Conservation (phyloP, 2,329 filamentous ascomycete species). For the Penicillium freii region DNA sequence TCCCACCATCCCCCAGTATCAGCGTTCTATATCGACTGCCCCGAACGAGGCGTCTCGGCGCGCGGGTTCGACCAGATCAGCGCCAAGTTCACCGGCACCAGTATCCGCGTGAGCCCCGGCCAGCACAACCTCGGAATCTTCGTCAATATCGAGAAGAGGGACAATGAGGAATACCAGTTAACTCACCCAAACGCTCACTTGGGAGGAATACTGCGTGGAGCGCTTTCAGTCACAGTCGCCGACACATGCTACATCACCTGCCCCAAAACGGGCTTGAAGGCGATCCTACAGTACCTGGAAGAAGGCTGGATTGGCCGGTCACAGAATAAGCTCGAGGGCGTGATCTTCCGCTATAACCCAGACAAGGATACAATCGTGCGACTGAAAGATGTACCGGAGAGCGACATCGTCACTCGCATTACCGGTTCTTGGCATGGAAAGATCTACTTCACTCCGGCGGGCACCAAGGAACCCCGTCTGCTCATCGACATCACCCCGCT, state of each 20-base stretch:
- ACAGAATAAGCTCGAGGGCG: conserved; percentile 86
- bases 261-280: conserved; percentile 84
- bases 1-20: conserved; percentile 97
- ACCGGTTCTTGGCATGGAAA: conserved; percentile 82
- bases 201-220: conserved; percentile 80
- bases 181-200: conserved; percentile 93
- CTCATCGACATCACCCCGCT: conserved; percentile 89
- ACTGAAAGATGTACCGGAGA: conserved; percentile 82
- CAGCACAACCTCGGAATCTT: conserved; percentile 96
- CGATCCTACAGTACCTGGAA: conserved; percentile 87
- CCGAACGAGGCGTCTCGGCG: conserved; percentile 82
- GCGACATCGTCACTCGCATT: conserved; percentile 77
- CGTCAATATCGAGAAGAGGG: conserved; percentile 74
- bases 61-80: conserved; percentile 93
- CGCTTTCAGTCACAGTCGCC: conserved; percentile 84
- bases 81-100: conserved; percentile 96
- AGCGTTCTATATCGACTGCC: conserved; percentile 90
- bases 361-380: conserved; percentile 75
- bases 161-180: conserved; percentile 89
- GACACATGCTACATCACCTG: conserved; percentile 88
- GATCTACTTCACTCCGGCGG: conserved; percentile 58
- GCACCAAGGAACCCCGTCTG: conserved; percentile 57
- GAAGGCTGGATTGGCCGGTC: conserved; percentile 91
- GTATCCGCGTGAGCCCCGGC: conserved; percentile 84
- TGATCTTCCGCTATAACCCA: conserved; percentile 87